Base-by-base conservation (phyloP, 768 basidiomycete species). In the Sistotremastrum suecicum region DNA sequence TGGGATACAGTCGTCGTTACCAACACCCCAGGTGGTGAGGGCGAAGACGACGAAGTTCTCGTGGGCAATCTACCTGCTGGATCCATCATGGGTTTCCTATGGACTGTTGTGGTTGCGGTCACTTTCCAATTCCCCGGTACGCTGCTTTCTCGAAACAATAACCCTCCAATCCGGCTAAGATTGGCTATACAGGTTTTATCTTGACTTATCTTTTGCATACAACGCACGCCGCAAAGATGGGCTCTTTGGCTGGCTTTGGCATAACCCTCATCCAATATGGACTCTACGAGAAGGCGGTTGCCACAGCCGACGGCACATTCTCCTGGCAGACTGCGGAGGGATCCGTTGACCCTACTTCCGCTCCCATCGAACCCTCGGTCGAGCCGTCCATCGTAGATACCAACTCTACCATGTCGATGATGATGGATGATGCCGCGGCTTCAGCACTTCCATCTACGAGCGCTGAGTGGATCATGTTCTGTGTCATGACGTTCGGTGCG, bases 1-100 rank as follows among this genome's bases (percentile, higher is more conserved):
- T 97, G 90, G 79, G 94, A 97, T 53, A 95, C 89, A 2, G 92
- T 89, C 2, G 77, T 98, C n/a, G 90, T 92, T 6, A 79, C 75
- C 51, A 61, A 76, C 10, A 33, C 42, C 32, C 42, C 42, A 7
- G 42, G 42, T 3, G 5, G 28, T 11, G 66, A 79, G 10, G 72
- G 75, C 50, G 62, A 66, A 5, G 60, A 75, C 31, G 82, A 89
- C 35, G 82, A 91, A 54, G 79, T 95, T 65, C 76, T 94, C 54
- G 80, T 98, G 57, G 94, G 97, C 53, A 79, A 80, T 8, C 74
- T 98, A 44, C 85, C 83, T 37, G 83, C 81, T 5, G 84, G 83
- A 20, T 75, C 79, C 7, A 55, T 91, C 33, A 92, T 94, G 60
- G 78, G 78, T 8, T 92, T 90, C 68, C 72, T 85, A 37, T 97